Evolutionary conservation across 176 grass and related monocot species (phyloP).

Genomic region (Oryza punctata): DNA sequence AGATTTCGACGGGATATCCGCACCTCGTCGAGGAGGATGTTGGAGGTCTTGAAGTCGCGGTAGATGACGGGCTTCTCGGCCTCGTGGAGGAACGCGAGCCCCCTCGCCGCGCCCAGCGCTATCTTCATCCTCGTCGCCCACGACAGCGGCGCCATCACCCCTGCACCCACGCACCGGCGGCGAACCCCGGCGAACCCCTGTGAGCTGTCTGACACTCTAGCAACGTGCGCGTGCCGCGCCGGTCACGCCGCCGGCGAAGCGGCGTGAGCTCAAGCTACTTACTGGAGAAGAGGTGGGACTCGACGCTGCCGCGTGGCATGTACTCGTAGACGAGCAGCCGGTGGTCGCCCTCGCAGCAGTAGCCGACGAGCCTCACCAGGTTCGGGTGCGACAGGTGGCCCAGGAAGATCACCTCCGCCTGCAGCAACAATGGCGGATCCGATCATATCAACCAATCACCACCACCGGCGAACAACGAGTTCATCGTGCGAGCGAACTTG

Average conservation of each 20-base stretch:
- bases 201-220: too few relatives aligned
- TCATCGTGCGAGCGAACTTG: too few relatives aligned
- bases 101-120: slow-evolving; percentile 68
- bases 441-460: not conserved
- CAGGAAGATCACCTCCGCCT: slow-evolving; percentile 86
- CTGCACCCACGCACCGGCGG: slow-evolving; percentile 10
- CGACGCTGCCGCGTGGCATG: slow-evolving; percentile 72
- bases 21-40: slow-evolving; percentile 73
- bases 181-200: too few relatives aligned
- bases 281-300: slow-evolving; percentile 73
- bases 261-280: not conserved
- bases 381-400: slow-evolving; percentile 77
- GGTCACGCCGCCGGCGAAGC: too few relatives aligned
- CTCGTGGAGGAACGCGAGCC: slow-evolving; percentile 72
- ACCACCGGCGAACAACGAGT: not conserved
- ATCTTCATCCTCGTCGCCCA: slow-evolving; percentile 68
- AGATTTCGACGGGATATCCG: not conserved
- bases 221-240: not conserved
- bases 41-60: slow-evolving; percentile 83
- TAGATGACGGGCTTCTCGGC: slow-evolving; percentile 73
- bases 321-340: slow-evolving; percentile 80
- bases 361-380: slow-evolving; percentile 76
- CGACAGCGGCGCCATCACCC: slow-evolving; percentile 46
- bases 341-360: slow-evolving; percentile 76
- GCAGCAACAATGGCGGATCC: slow-evolving; percentile 9